A percentile compares a stretch with the other conserved stretches of the same genome.
Evolutionary conservation across 345 rosid genomes (phyloP).

Genomic region (Lumnitzera racemosa): DNA sequence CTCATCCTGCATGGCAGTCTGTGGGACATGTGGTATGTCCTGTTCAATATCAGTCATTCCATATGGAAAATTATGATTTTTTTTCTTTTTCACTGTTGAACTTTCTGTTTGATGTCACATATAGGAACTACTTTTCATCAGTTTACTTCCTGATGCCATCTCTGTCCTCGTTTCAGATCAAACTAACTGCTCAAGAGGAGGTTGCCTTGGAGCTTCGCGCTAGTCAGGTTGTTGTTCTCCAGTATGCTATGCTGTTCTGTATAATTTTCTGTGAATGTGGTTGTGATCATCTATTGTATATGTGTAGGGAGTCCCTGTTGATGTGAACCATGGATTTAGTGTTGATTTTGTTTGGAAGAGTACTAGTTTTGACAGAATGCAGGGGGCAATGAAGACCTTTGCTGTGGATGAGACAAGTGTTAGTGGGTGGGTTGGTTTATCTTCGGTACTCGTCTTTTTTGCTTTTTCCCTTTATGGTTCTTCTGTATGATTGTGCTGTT

Average conservation of each 20-base stretch:
- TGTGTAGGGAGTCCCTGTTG: constrained; percentile 88
- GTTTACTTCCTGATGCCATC: not conserved
- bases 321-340: constrained; percentile 86
- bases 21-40: constrained; percentile 96
- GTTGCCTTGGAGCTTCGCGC: constrained; percentile 99
- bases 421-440: constrained; percentile 66
- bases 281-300: constrained; percentile 10
- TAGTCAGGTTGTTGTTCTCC: constrained; percentile 61
- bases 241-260: constrained; percentile 1
- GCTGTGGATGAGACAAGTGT: constrained; percentile 99
- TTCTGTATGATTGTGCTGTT: not conserved
- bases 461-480: not conserved
- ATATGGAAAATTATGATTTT: not conserved
- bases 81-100: not conserved
- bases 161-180: constrained; percentile 46
- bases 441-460: not conserved
- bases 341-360: constrained; percentile 99
- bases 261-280: not conserved
- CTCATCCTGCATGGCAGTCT: constrained; percentile 98
- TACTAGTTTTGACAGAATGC: constrained; percentile 99
- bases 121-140: too few relatives aligned
- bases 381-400: constrained; percentile 99
- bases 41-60: not conserved
- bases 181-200: constrained; percentile 96
- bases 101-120: too few relatives aligned